Conservation (phyloP, 352 stramenopile genomes). For the Pythium brachiatum region DNA sequence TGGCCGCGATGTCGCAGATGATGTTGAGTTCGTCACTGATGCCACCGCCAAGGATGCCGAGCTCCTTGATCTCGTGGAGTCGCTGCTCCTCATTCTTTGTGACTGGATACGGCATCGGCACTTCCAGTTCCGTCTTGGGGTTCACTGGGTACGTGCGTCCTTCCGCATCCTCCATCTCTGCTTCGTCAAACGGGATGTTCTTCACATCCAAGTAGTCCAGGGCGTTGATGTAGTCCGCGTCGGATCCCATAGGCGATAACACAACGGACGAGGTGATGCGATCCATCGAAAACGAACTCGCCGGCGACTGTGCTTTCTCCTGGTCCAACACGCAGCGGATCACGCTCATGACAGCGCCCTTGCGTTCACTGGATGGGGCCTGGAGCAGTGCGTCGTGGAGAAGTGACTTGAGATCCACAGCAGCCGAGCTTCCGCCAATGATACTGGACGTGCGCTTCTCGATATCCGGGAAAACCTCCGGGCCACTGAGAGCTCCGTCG, state of each 20-base stretch:
- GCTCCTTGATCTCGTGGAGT: slow-evolving; percentile 40
- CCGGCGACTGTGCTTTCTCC: slow-evolving; percentile 20
- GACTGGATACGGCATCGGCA: slow-evolving; percentile 32
- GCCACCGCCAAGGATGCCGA: slow-evolving; percentile 35
- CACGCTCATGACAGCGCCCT: slow-evolving; percentile 42
- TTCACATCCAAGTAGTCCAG: slow-evolving; percentile 16
- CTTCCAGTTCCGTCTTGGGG: slow-evolving; percentile 29
- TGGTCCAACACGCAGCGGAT: slow-evolving; percentile 51
- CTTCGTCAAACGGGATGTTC: not conserved
- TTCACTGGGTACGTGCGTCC: slow-evolving; percentile 38
- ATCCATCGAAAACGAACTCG: not conserved
- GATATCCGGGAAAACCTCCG: slow-evolving; percentile 30
- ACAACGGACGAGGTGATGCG: not conserved
- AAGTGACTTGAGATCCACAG: slow-evolving; percentile 31
- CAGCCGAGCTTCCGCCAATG: slow-evolving; percentile 15
- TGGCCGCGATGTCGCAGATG: slow-evolving; percentile 62
- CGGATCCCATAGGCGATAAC: slow-evolving; percentile 14
- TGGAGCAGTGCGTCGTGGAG: slow-evolving; percentile 38
- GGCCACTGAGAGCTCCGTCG: slow-evolving; percentile 19
- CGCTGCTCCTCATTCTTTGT: slow-evolving; percentile 44
- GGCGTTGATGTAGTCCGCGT: slow-evolving; percentile 18
- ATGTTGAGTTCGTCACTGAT: slow-evolving; percentile 63
- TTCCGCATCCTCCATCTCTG: slow-evolving; percentile 39
- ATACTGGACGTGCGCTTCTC: not conserved
- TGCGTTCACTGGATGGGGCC: slow-evolving; percentile 30